These are phyloP conservation scores for Fusarium annulatum DNA, from an alignment of 2,329 filamentous ascomycete genomes.

Conservation along the genomic window DNA sequence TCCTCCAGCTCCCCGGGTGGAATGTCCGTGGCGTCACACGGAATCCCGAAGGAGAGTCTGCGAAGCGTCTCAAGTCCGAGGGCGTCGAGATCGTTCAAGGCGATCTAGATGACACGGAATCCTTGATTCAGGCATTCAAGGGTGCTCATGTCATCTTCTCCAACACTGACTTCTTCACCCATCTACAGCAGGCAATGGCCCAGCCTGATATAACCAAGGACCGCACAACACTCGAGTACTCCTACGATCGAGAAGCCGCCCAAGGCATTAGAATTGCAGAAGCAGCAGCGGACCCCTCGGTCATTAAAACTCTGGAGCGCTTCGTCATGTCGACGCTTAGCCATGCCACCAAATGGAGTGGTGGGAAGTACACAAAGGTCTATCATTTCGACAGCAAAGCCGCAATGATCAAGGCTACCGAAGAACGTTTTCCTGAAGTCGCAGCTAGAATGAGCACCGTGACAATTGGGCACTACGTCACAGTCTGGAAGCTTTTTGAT, in stretches of 20 bases:
- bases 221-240: fast-evolving
- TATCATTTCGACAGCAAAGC: background rate
- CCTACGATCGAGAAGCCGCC: background rate
- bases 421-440: fast-evolving
- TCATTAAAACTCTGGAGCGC: background rate
- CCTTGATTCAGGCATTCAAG: background rate
- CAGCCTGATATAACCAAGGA: background rate
- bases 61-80: background rate
- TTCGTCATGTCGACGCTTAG: background rate
- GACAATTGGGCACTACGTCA: background rate
- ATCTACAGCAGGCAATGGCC: background rate
- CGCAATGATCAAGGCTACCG: background rate
- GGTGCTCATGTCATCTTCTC: background rate
- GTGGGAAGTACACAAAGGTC: background rate
- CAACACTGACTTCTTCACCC: background rate
- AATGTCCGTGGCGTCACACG: background rate
- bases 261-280: background rate
- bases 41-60: background rate
- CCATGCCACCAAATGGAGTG: background rate
- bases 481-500: background rate
- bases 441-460: background rate
- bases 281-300: background rate
- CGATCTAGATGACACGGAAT: background rate
- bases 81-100: background rate
- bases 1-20: background rate